Conservation (phyloP, 257 asterid genomes). For the Lantana camara region DNA sequence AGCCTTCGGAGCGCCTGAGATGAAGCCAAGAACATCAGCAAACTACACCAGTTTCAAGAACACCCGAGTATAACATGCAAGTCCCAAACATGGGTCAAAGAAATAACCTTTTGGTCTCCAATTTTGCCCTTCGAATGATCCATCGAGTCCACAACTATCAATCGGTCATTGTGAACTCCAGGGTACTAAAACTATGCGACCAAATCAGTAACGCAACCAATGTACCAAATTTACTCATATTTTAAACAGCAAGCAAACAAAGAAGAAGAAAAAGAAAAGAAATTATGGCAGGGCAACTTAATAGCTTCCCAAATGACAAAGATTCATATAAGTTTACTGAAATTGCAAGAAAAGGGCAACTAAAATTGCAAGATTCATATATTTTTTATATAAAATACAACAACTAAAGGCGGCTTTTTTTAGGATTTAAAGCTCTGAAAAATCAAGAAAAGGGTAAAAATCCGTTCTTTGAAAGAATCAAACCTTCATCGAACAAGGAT, state of each 20-base stretch:
- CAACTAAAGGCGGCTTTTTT: too few relatives aligned
- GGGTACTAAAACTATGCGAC: slow-evolving; percentile 33
- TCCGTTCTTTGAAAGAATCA: too few relatives aligned
- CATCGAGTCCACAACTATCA: slow-evolving; percentile 42
- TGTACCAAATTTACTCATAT: neutral
- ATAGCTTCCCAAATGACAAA: too few relatives aligned
- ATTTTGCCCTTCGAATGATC: slow-evolving; percentile 40
- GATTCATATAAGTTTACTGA: too few relatives aligned
- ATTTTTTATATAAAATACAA: too few relatives aligned
- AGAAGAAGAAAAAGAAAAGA: neutral
- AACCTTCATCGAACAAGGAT: too few relatives aligned
- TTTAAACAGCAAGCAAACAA: neutral
- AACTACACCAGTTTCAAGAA: neutral
- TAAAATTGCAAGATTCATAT: too few relatives aligned
- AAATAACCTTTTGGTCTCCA: slow-evolving; percentile 53
- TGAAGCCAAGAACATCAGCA: slow-evolving; percentile 8
- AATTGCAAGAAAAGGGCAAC: too few relatives aligned
- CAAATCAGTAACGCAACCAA: slow-evolving; percentile 18
- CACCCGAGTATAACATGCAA: neutral
- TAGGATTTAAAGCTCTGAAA: too few relatives aligned
- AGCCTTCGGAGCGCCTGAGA: slow-evolving; percentile 78
- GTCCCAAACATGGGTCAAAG: neutral
- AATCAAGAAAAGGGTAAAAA: too few relatives aligned
- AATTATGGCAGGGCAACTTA: neutral
- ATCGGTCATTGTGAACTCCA: slow-evolving; percentile 38